A percentile compares a stretch with the other conserved stretches of the same genome.
phyloP scores from a whole-genome alignment of 192 early-diverging fungal species.

The Coemansia reversa region DNA sequence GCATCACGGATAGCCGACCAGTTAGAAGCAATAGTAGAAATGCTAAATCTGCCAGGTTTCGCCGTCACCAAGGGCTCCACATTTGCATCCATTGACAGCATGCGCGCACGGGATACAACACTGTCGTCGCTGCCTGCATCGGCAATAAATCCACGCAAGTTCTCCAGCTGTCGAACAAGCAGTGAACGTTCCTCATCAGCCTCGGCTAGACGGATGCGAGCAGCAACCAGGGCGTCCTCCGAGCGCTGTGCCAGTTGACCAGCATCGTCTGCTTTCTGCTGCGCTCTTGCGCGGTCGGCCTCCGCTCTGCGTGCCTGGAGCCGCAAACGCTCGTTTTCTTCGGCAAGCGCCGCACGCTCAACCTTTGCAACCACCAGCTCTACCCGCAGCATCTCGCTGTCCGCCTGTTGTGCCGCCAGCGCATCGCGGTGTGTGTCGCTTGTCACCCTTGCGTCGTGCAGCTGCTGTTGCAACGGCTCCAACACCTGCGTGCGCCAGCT shows the following conservation, averaged over 20 bases:
- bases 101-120: conserved; percentile 11
- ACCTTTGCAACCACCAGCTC: conserved; percentile 40
- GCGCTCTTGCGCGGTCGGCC: conserved; percentile 4
- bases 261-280: neutral
- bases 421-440: conserved; percentile 46
- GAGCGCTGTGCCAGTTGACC: conserved; percentile 10
- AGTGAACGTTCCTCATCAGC: conserved; percentile 33
- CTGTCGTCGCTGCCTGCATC: conserved; percentile 7
- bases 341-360: conserved; percentile 29
- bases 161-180: conserved; percentile 32
- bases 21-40: conserved; percentile 40
- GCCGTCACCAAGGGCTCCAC: neutral
- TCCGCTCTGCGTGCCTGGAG: conserved; percentile 25
- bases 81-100: conserved; percentile 19
- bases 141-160: conserved; percentile 38
- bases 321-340: conserved; percentile 43
- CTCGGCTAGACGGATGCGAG: conserved; percentile 35
- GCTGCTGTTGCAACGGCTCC: conserved; percentile 46
- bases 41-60: conserved; percentile 29
- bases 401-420: conserved; percentile 36
- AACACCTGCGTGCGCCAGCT: conserved; percentile 45
- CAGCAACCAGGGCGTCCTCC: conserved; percentile 25
- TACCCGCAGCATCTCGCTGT: conserved; percentile 29
- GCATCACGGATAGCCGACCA: conserved; percentile 42
- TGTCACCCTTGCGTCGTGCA: conserved; percentile 44